Conservation (phyloP, 75 land plant species). For the Isoetes taiwanensis region DNA sequence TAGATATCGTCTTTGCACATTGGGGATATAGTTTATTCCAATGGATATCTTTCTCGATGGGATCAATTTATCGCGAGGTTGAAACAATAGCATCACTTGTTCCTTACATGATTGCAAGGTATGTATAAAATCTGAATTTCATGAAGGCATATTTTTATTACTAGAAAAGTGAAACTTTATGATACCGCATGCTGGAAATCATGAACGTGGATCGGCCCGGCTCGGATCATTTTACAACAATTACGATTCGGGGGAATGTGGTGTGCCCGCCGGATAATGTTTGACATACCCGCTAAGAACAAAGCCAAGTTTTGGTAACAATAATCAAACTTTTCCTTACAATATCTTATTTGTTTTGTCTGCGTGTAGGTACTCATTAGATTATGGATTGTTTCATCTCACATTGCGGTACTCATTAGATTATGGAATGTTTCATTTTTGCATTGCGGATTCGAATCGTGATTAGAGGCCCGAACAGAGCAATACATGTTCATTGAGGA, state of each 20-base stretch:
- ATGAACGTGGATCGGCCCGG: conserved; percentile 89
- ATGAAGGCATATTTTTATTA: too few relatives aligned
- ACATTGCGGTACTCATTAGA: conserved; percentile 78
- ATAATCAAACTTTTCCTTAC: too few relatives aligned
- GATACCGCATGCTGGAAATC: conserved; percentile 42
- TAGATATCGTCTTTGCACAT: conserved; percentile 77
- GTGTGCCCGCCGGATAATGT: conserved; percentile 73
- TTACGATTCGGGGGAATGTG: conserved; percentile 92
- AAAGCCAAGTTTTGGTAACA: conserved; percentile 72
- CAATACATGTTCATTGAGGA: conserved; percentile 79
- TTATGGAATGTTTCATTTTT: conserved; percentile 88
- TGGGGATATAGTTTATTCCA: conserved; percentile 85
- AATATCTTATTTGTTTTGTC: too few relatives aligned
- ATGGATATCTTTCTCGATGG: conserved; percentile 89
- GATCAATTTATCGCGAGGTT: conserved; percentile 90
- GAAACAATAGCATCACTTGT: conserved; percentile 66
- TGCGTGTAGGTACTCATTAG: too few relatives aligned
- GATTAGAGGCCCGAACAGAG: conserved; percentile 90
- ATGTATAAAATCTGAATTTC: neutral
- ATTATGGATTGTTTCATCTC: too few relatives aligned
- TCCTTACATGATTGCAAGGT: conserved; percentile 96
- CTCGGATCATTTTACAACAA: conserved; percentile 69
- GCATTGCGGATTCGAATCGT: conserved; percentile 80
- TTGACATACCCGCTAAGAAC: conserved; percentile 68
- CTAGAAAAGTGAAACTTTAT: too few relatives aligned